phyloP scores from a whole-genome alignment of 2,329 filamentous ascomycete genomes.

The Eurotiales sp. region DNA sequence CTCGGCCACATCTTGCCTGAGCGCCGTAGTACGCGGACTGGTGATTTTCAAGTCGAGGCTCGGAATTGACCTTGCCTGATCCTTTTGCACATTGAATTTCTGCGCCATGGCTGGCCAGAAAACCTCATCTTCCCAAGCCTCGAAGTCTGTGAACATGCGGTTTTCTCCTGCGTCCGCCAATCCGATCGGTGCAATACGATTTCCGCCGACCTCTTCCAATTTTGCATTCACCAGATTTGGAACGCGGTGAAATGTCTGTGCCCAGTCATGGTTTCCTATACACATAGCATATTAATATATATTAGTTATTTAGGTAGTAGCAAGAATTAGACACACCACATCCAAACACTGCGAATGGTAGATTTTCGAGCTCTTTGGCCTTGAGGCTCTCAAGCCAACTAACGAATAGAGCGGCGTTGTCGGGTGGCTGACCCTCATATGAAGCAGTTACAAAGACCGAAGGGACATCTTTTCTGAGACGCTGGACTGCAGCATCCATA shows the following conservation, averaged over 20 bases:
- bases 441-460: conserved; percentile 66
- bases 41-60: no score
- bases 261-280: conserved; percentile 39
- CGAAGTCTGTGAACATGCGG: conserved; percentile 66
- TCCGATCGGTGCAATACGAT: conserved; percentile 49
- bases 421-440: conserved; percentile 71
- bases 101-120: conserved; percentile 49
- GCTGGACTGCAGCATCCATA: conserved; percentile 60
- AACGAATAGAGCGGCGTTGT: conserved; percentile 67
- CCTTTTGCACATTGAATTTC: no score
- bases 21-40: no score
- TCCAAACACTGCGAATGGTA: conserved; percentile 67
- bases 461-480: conserved; percentile 58
- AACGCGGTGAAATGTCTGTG: conserved; percentile 61
- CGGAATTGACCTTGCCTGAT: no score
- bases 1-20: no score
- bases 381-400: conserved; percentile 59
- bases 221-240: conserved; percentile 60
- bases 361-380: conserved; percentile 50
- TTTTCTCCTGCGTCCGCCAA: conserved; percentile 58
- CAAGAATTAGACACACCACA: conserved; percentile 34
- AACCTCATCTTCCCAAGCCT: conserved; percentile 61
- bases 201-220: conserved; percentile 51
- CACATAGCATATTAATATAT: conserved; percentile 23
- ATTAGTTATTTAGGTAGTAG: conserved; percentile 14